phyloP scores from a whole-genome alignment of 2,329 filamentous ascomycete genomes.

The Parafenestella ontariensis region DNA sequence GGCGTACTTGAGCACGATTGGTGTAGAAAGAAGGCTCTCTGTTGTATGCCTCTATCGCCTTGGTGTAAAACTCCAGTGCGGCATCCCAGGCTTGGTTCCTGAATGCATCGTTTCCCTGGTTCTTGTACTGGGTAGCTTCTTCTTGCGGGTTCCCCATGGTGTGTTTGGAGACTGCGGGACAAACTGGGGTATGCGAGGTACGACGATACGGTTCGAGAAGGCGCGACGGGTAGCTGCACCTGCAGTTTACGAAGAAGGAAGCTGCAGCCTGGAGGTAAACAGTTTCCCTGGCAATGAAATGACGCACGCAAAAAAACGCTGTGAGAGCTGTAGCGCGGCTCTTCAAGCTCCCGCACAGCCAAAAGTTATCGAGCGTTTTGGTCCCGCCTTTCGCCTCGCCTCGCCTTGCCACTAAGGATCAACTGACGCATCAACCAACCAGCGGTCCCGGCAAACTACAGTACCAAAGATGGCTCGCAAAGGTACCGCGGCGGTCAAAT shows the following conservation, averaged over 20 bases:
- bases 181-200: slow-evolving; percentile 16
- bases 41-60: slow-evolving; percentile 85
- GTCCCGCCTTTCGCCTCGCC: slow-evolving; percentile 34
- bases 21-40: slow-evolving; percentile 89
- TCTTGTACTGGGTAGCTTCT: slow-evolving; percentile 84
- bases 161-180: slow-evolving; percentile 17
- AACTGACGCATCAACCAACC: slow-evolving; percentile 22
- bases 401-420: slow-evolving; percentile 31
- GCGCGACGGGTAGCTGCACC: slow-evolving; percentile 21
- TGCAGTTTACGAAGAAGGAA: slow-evolving; percentile 8
- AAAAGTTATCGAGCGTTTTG: slow-evolving; percentile 31
- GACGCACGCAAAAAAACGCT: slow-evolving; percentile 14
- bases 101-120: slow-evolving; percentile 94
- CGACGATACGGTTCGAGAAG: slow-evolving; percentile 20
- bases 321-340: slow-evolving; percentile 13
- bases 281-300: slow-evolving; percentile 8
- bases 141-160: slow-evolving; percentile 58
- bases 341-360: slow-evolving; percentile 16
- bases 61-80: slow-evolving; percentile 82
- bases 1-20: slow-evolving; percentile 87
- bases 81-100: slow-evolving; percentile 57
- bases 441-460: slow-evolving; percentile 20
- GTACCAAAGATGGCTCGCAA: slow-evolving; percentile 30
- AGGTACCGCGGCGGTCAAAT: slow-evolving; percentile 33
- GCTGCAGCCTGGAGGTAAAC: slow-evolving; percentile 4